Evolutionary conservation across 345 rosid genomes (phyloP), one percentile per base, ranked within the genome.

Genomic region (Anastatica hierochuntica): DNA sequence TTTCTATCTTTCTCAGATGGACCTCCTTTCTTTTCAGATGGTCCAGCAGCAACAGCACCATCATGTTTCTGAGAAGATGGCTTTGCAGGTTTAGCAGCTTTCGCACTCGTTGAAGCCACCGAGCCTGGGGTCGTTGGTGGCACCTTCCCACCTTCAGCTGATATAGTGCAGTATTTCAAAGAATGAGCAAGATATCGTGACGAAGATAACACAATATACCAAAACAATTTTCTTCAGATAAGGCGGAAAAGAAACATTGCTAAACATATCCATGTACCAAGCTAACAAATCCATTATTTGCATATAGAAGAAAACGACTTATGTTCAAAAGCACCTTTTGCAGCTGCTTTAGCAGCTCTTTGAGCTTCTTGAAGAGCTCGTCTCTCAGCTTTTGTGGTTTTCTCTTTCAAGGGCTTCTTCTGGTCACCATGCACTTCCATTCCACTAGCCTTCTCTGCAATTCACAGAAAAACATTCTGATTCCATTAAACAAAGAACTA

Each of bases 311-410:
- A n/a, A 11, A 21, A 44, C 27, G 20, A 6, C 14, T 33, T 30
- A 30, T 14, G 23, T 37, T 35, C 8, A 10, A 37, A 35, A 60
- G 20, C 36, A 87, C 98, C 96, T 84, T 80, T 87, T n/a, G 95
- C 78, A 56, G 85, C 83, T 12, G 86, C 94, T 70, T 85, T 89
- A 44, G 89, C 95, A 63, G 96, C 92, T 36, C 96, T 70, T 62
- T 90, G 98, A 53, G 95, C 84, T 73, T 90, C 96, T 67, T 87
- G 98, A 69, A 84, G 49, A 14, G 98, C 89, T 55, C 96, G 82
- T 66, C 96, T 82, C 70, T 90, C 96, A 44, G 96, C 95, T 76
- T 87, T 90, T 1, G 92, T 74, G 30, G 89, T 77, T 58, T 90
- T 84, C 73, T 87, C 84, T 70, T 90, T 90, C 74, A 78, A 49